Conservation (phyloP, 345 rosid genomes). For the Camelina sativa region DNA sequence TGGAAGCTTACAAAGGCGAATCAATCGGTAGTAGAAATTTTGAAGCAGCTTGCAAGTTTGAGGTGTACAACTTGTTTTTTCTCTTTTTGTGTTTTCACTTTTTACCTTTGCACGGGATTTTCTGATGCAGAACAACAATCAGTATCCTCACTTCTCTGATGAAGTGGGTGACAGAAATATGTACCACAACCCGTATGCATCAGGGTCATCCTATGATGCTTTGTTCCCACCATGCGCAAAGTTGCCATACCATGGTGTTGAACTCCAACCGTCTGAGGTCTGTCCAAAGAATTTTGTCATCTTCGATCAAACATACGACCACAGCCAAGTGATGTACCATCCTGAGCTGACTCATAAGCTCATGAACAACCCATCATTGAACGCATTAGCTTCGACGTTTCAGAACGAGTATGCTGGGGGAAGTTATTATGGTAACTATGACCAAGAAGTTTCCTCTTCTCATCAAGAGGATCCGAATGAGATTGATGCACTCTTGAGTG, state of each 20-base stretch:
- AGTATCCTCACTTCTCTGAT: conserved; percentile 49
- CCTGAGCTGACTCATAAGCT: conserved; percentile 70
- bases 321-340: conserved; percentile 78
- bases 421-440: conserved; percentile 43
- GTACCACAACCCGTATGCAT: conserved; percentile 51
- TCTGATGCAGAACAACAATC: conserved; percentile 67
- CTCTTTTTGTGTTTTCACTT: conserved; percentile 20
- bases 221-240: conserved; percentile 61
- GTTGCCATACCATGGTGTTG: conserved; percentile 59
- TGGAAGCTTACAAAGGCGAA: conserved; percentile 39
- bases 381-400: conserved; percentile 45
- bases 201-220: conserved; percentile 57
- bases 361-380: conserved; percentile 48
- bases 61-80: conserved; percentile 37
- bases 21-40: conserved; percentile 33
- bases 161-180: conserved; percentile 52
- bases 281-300: conserved; percentile 69
- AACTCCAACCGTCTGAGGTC: conserved; percentile 70
- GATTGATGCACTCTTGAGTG: conserved; percentile 78
- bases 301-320: conserved; percentile 69
- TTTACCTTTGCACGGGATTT: conserved; percentile 33
- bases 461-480: conserved; percentile 80
- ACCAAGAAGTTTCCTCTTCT: conserved; percentile 55
- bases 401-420: conserved; percentile 50
- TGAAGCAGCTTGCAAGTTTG: conserved; percentile 39